Conservation (phyloP, 1,284 basidiomycete species). For the Ustilago hordei region DNA sequence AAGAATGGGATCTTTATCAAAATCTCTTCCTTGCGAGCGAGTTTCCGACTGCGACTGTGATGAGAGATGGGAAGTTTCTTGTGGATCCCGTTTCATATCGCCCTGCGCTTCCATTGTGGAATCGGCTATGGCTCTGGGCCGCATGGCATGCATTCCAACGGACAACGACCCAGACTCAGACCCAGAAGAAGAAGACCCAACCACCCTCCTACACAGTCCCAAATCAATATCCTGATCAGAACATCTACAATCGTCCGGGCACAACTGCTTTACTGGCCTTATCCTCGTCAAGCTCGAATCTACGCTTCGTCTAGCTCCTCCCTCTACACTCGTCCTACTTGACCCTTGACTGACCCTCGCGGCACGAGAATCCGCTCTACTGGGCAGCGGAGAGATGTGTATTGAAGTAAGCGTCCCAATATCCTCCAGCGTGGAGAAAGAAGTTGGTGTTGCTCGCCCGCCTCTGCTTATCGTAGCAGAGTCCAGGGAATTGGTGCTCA, state of each 20-base stretch:
- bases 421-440: constrained; percentile 25
- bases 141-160: constrained; percentile 32
- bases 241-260: constrained; percentile 49
- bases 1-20: constrained; percentile 36
- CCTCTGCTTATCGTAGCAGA: constrained; percentile 15
- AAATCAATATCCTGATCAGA: constrained; percentile 51
- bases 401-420: constrained; percentile 37
- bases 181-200: constrained; percentile 30
- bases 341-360: constrained; percentile 1
- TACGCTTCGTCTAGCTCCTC: constrained; percentile 3
- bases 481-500: constrained; percentile 18
- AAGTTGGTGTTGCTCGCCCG: constrained; percentile 17
- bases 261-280: constrained; percentile 13
- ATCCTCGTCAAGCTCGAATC: constrained; percentile 13
- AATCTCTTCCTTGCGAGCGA: constrained; percentile 35
- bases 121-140: neutral
- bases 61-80: constrained; percentile 20
- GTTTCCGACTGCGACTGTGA: constrained; percentile 21
- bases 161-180: constrained; percentile 34
- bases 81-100: neutral
- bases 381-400: constrained; percentile 28
- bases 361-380: neutral
- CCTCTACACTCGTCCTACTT: neutral
- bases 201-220: constrained; percentile 38
- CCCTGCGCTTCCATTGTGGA: neutral